These are phyloP conservation scores for Plantago elongata DNA, from an alignment of 257 asterid genomes.

Conservation along the genomic window DNA sequence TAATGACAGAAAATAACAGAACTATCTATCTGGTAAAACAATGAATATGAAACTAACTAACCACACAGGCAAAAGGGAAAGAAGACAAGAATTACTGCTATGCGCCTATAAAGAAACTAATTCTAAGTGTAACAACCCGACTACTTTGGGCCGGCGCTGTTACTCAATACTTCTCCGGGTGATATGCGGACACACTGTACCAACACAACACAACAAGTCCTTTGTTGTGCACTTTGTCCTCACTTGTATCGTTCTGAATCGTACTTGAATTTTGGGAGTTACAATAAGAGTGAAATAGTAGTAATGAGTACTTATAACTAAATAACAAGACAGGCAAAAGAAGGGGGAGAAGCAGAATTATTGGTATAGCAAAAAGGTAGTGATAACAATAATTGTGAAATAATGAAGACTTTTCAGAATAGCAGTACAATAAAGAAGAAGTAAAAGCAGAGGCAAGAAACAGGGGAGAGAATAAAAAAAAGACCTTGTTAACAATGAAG, in stretches of 20 bases:
- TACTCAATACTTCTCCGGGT: no score
- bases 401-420: background rate
- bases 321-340: background rate
- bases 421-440: no score
- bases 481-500: conserved; percentile 71
- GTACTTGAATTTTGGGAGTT: no score
- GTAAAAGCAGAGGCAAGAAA: background rate
- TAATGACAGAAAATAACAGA: conserved; percentile 25
- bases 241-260: no score
- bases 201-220: no score
- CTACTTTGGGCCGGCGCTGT: no score
- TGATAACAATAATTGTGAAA: conserved; percentile 12
- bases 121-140: no score
- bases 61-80: background rate
- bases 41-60: background rate
- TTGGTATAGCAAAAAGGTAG: background rate
- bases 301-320: background rate
- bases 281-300: no score
- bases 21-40: background rate
- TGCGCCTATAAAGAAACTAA: background rate
- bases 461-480: conserved; percentile 1
- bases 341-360: background rate
- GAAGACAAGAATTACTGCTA: background rate
- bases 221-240: no score
- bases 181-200: no score